Conservation (phyloP, 2,329 filamentous ascomycete species). For the Phialophora expanda region DNA sequence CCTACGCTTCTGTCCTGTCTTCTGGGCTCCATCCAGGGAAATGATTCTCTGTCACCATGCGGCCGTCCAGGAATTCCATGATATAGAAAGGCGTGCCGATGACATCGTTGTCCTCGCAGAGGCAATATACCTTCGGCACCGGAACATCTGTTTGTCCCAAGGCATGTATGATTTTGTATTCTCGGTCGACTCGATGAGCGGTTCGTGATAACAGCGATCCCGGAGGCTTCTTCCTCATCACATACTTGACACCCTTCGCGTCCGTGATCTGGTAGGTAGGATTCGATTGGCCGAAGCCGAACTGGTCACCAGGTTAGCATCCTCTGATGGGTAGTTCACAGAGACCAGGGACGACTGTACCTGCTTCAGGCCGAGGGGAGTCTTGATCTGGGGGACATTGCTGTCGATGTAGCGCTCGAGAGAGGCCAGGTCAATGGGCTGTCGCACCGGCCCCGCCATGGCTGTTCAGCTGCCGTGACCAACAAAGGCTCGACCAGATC, state of each 20-base stretch:
- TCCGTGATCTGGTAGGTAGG: constrained; percentile 92
- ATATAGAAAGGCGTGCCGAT: constrained; percentile 95
- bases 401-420: constrained; percentile 78
- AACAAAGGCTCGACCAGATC: neutral
- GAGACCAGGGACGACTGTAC: constrained; percentile 53
- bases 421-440: constrained; percentile 82
- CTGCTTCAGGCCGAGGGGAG: constrained; percentile 87
- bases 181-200: constrained; percentile 94
- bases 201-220: constrained; percentile 90
- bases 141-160: constrained; percentile 80
- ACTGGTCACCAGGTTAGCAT: constrained; percentile 59
- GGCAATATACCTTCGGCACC: constrained; percentile 78
- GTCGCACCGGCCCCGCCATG: constrained; percentile 85
- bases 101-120: constrained; percentile 81
- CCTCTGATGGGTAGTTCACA: neutral
- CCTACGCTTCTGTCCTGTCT: constrained; percentile 74
- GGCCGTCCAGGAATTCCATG: constrained; percentile 93
- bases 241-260: constrained; percentile 71
- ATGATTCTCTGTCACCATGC: constrained; percentile 87
- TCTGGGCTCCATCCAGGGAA: constrained; percentile 73
- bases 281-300: constrained; percentile 96
- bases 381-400: constrained; percentile 81
- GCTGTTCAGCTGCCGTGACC: constrained; percentile 2
- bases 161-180: constrained; percentile 88
- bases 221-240: constrained; percentile 98